Conservation (phyloP, 2,329 filamentous ascomycete species). For the Epichloe glyceriae region DNA sequence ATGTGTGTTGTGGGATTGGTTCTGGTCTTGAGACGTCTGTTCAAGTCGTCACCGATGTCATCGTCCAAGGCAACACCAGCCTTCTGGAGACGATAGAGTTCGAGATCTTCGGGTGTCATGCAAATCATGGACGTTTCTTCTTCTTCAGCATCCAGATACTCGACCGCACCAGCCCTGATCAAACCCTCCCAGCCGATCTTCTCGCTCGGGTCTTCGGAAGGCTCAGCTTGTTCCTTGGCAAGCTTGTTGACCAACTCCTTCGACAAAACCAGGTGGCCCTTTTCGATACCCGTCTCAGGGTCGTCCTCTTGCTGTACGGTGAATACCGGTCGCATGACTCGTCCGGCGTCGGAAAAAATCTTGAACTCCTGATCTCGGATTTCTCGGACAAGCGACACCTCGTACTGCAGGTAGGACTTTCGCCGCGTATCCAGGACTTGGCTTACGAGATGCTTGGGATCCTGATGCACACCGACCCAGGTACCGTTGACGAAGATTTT, state of each 20-base stretch:
- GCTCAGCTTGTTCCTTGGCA: slow-evolving; percentile 59
- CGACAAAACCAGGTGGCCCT: slow-evolving; percentile 67
- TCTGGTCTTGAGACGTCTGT: slow-evolving; percentile 76
- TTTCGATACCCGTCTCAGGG: slow-evolving; percentile 40
- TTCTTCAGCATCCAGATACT: slow-evolving; percentile 95
- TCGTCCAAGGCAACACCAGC: slow-evolving; percentile 50
- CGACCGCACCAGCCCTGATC: slow-evolving; percentile 72
- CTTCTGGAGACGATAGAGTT: slow-evolving; percentile 60
- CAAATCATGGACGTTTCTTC: slow-evolving; percentile 98
- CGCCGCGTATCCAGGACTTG: slow-evolving; percentile 67
- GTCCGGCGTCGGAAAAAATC: slow-evolving; percentile 92
- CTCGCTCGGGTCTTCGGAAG: slow-evolving; percentile 43
- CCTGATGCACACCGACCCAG: slow-evolving; percentile 91
- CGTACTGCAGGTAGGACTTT: slow-evolving; percentile 72
- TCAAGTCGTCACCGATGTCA: slow-evolving; percentile 52
- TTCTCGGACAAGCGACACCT: slow-evolving; percentile 89
- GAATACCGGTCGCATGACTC: slow-evolving; percentile 87
- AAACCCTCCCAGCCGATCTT: slow-evolving; percentile 85
- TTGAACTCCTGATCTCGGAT: slow-evolving; percentile 97
- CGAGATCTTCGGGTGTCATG: slow-evolving; percentile 94
- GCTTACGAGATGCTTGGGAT: slow-evolving; percentile 72
- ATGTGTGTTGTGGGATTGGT: slow-evolving; percentile 79
- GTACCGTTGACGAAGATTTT: slow-evolving; percentile 98
- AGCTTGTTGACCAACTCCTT: slow-evolving; percentile 66
- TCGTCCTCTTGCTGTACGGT: slow-evolving; percentile 84